Evolutionary conservation across 805 yeast species (phyloP), one percentile per base, ranked within the genome.

Genomic region (Danielia oregonensis): DNA sequence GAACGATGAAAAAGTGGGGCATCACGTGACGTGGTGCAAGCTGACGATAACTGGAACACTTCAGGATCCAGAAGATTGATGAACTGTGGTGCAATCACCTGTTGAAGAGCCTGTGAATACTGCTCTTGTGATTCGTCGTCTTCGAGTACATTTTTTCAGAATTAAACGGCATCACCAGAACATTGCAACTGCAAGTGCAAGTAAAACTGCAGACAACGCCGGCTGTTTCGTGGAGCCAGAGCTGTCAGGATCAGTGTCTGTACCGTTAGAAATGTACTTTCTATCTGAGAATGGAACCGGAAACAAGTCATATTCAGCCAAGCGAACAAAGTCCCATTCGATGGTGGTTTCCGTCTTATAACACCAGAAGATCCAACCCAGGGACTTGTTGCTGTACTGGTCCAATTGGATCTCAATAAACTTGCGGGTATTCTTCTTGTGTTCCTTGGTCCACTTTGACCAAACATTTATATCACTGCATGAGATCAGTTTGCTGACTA

Each of bases 361-460:
- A 46, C 78, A 76, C 88, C 87, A 82, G 48, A 79, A 81, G 24
- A 80, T 72, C 76, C 80, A 81, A 0, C 87, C 87, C 8, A 61
- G 60, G 23, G 69, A 63, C 30, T 52, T 40, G 34, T 61, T 45
- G 14, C 61, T 61, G 51, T 68, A 81, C 18, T 74, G 65, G 31
- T 76, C 75, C 34, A 81, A 51, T 49, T 82, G 87, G 26, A 74
- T 76, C 49, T 81, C 86, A 24, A 81, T 65, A 42, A 70, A 72
- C 48, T 66, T 70, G 37, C 86, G 63, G 7, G 75, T 72, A 26
- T 74, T 56, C 3, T 43, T 48, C 37, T 60, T 71, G 30, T 71
- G 67, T 11, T 58, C 49, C 5, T 29, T 25, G 8, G 39, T 22
- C 49, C 49, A 44, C 3, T 52, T 46, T 1, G 70, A 48, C 78